Base-by-base conservation (phyloP, 108 stramenopile species). In the Nannochloropsis granulata region DNA sequence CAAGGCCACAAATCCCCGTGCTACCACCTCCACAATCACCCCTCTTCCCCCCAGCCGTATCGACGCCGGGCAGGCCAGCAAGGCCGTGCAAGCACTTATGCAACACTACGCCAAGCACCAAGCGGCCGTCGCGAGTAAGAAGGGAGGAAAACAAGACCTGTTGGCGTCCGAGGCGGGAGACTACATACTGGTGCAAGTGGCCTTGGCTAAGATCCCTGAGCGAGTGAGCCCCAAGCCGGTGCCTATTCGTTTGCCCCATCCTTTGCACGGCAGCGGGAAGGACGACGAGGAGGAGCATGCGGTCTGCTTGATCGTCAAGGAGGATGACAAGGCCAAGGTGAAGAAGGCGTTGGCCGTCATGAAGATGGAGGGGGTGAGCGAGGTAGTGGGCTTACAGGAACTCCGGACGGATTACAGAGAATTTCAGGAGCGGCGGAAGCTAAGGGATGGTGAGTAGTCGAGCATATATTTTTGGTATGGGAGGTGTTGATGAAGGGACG, bases 231-330 rank as follows among this genome's bases (percentile, higher is more conserved):
- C 43, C 80, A 87, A 87, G 87, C 87, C 87, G 23, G 24, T 78
- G 23, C 87, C 43, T 21, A 84, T 87, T n/a, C 45, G 44, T 24
- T 81, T 87, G 43, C 87, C 87, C n/a, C 82, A 83, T 23, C 87
- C 87, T 25, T 13, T 87, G 14, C 83, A 71, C 56, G 56, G 56
- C n/a, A 71, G 56, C 11, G 56, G 56, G 21, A n/a, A 14, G 23
- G 79, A 83, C 13, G 24, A 82, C 44, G 83, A 45, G 16, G 87
- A 90, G n/a, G 88, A 90, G 43, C 85, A 82, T 82, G 89, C 86
- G 34, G 86, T 95, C 81, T 97, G 96, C 89, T 89, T 97, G 46
- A 94, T 97, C 85, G 95, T 96, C 88, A 97, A 97, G 92, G 95
- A 97, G 43, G 92, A 91, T 43, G 91, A 93, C 81, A 96, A 96